These are phyloP conservation scores for Medicago ruthenica DNA, from an alignment of 306 rosid species.

Conservation along the genomic window DNA sequence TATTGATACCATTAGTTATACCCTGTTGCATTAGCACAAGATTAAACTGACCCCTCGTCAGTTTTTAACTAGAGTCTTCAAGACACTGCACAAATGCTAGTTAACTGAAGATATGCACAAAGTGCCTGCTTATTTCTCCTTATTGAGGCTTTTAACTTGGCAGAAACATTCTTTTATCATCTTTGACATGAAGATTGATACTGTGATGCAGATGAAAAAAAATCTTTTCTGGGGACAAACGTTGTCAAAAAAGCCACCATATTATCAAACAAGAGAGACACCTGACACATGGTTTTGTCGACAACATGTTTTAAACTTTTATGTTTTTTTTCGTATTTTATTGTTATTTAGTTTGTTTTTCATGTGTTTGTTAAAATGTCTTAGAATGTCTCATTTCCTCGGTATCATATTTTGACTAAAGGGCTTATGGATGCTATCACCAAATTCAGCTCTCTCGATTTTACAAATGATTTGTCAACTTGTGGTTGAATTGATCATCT, in stretches of 20 bases:
- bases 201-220: constrained; percentile 79
- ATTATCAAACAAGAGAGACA: constrained; percentile 76
- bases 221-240: constrained; percentile 69
- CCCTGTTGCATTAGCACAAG: not conserved
- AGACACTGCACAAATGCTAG: not conserved
- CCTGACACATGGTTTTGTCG: constrained; percentile 83
- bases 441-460: too few relatives aligned
- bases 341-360: too few relatives aligned
- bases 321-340: too few relatives aligned
- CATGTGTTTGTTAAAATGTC: too few relatives aligned
- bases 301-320: constrained; percentile 68
- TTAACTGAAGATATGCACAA: not conserved
- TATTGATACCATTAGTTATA: constrained; percentile 20
- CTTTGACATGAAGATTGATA: constrained; percentile 30
- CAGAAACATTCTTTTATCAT: constrained; percentile 22
- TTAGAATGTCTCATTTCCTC: too few relatives aligned
- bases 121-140: not conserved
- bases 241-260: constrained; percentile 72
- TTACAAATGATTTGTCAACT: too few relatives aligned
- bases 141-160: constrained; percentile 13
- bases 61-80: not conserved
- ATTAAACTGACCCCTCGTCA: not conserved
- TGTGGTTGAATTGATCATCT: too few relatives aligned
- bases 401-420: too few relatives aligned
- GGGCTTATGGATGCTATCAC: not conserved